Conservation (phyloP, 768 basidiomycete genomes). For the Boletus subparvulus region DNA sequence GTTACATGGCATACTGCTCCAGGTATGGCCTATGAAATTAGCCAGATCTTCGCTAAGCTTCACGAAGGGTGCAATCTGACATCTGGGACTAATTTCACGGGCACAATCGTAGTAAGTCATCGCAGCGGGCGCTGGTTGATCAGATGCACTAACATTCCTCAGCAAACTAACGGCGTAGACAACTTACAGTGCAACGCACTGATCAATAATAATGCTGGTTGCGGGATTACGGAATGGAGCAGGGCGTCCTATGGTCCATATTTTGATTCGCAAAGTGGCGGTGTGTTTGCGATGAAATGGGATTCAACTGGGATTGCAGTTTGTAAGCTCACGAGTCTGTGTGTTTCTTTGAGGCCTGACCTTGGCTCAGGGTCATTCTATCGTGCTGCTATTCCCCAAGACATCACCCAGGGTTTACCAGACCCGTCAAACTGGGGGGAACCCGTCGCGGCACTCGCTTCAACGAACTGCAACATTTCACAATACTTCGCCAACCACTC, state of each 20-base stretch:
- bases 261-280: constrained; percentile 79
- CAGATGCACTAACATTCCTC: constrained; percentile 1
- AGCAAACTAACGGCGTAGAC: constrained; percentile 50
- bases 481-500: constrained; percentile 67
- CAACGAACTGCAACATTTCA: constrained; percentile 54
- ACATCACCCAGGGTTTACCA: constrained; percentile 61
- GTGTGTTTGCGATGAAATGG: constrained; percentile 90
- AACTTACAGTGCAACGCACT: constrained; percentile 56
- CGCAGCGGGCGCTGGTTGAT: neutral
- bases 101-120: constrained; percentile 56
- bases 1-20: constrained; percentile 77
- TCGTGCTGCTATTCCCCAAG: constrained; percentile 69
- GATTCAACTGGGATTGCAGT: constrained; percentile 72
- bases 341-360: constrained; percentile 1
- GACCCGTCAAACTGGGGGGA: constrained; percentile 66
- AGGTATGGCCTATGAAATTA: constrained; percentile 36
- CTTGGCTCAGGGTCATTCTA: constrained; percentile 71
- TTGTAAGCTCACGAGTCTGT: constrained; percentile 45
- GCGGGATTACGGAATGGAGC: constrained; percentile 78
- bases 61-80: constrained; percentile 57
- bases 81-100: constrained; percentile 56
- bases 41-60: neutral
- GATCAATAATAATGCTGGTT: constrained; percentile 64
- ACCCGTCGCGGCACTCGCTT: constrained; percentile 61
- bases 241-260: constrained; percentile 79